Conservation (phyloP, 1,139 yeast species). For the Pneumocystis jirovecii region DNA sequence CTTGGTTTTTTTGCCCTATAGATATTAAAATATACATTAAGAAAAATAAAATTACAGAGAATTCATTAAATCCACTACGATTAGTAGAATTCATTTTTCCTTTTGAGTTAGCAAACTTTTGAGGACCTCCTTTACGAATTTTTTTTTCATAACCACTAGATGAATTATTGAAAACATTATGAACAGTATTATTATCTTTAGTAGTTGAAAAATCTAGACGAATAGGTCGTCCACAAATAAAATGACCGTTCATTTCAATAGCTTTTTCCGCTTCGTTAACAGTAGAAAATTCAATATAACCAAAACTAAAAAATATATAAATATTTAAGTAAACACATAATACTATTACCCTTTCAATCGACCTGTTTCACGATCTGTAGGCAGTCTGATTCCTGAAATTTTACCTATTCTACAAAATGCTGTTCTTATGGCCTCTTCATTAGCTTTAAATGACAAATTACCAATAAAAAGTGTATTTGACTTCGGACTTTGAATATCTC, state of each 20-base stretch:
- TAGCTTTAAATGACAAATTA: slow-evolving; percentile 80
- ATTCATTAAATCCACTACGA: neutral
- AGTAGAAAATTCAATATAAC: slow-evolving; percentile 79
- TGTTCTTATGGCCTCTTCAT: slow-evolving; percentile 60
- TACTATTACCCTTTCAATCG: slow-evolving; percentile 67
- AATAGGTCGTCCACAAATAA: slow-evolving; percentile 81
- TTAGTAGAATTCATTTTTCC: neutral
- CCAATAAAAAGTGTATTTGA: slow-evolving; percentile 93
- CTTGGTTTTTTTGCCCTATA: neutral
- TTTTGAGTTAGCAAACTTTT: neutral
- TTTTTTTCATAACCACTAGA: neutral
- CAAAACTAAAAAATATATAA: slow-evolving; percentile 34
- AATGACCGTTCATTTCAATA: slow-evolving; percentile 72
- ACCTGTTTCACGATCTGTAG: slow-evolving; percentile 96
- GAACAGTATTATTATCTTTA: slow-evolving; percentile 35
- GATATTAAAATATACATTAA: neutral
- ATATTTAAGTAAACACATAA: neutral
- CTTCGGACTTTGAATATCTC: slow-evolving; percentile 81
- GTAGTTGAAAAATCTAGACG: slow-evolving; percentile 93
- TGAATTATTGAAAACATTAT: neutral
- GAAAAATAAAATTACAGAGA: neutral
- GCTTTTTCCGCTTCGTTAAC: slow-evolving; percentile 88
- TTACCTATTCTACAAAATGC: slow-evolving; percentile 64
- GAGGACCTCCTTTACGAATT: neutral
- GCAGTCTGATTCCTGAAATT: slow-evolving; percentile 79